phyloP scores from a whole-genome alignment of 805 yeast genomes.

The Starmerella ratchasimensis region DNA sequence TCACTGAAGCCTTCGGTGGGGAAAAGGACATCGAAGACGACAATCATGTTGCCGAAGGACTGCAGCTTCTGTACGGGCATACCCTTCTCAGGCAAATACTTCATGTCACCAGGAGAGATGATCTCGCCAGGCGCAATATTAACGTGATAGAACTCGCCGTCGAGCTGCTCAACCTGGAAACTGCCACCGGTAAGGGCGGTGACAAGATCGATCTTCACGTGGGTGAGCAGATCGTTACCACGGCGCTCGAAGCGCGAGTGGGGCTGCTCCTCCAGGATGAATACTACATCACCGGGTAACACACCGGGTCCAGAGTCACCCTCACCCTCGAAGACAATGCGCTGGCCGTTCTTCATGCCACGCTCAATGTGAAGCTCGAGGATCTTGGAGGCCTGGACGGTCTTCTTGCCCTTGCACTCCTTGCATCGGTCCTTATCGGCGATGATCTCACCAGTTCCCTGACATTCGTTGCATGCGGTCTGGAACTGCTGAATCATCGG shows the following conservation, averaged over 20 bases:
- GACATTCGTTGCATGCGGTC: constrained; percentile 81
- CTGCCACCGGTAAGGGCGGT: constrained; percentile 97
- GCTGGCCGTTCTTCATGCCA: constrained; percentile 93
- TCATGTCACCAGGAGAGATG: constrained; percentile 66
- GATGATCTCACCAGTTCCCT: constrained; percentile 82
- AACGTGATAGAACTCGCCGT: constrained; percentile 81
- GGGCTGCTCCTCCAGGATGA: constrained; percentile 80
- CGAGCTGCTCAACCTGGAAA: constrained; percentile 72
- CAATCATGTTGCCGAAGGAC: constrained; percentile 72
- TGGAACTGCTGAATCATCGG: constrained; percentile 98
- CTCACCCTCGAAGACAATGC: constrained; percentile 81
- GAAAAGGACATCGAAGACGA: constrained; percentile 80
- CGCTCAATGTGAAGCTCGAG: constrained; percentile 89
- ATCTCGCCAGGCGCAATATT: constrained; percentile 83
- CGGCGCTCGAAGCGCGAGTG: constrained; percentile 73
- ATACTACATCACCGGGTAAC: constrained; percentile 92
- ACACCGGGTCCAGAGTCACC: constrained; percentile 95
- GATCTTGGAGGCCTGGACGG: constrained; percentile 74
- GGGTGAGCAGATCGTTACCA: constrained; percentile 74
- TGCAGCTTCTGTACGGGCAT: constrained; percentile 91
- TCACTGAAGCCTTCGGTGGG: constrained; percentile 53
- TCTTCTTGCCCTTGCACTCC: constrained; percentile 78
- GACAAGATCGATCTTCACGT: constrained; percentile 76
- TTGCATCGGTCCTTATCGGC: constrained; percentile 81
- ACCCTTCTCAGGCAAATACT: constrained; percentile 85